A percentile compares a stretch with the other conserved stretches of the same genome.
Conservation (phyloP, 768 basidiomycete species). For the Neoboletus subvelutipes region DNA sequence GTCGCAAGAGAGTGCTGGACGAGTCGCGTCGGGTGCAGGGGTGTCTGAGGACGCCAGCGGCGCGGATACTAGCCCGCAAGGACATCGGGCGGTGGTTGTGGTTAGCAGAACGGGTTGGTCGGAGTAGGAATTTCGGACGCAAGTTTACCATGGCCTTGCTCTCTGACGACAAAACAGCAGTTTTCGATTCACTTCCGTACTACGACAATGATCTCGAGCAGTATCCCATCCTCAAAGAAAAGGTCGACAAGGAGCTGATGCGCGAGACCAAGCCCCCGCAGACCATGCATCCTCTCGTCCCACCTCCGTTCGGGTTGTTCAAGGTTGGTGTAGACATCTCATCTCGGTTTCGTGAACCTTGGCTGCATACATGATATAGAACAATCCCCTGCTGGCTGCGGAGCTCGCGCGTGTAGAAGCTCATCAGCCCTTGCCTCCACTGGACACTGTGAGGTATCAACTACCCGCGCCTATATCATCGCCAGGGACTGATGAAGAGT, state of each 20-base stretch:
- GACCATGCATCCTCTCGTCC: conserved; percentile 67
- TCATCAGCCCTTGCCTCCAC: conserved; percentile 58
- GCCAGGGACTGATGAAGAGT: conserved; percentile 71
- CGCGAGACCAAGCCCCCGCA: conserved; percentile 63
- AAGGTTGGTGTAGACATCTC: conserved; percentile 45
- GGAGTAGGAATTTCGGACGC: conserved; percentile 29
- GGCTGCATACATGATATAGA: conserved; percentile 38
- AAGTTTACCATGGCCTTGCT: conserved; percentile 28
- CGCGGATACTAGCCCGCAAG: conserved; percentile 44
- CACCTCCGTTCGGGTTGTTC: conserved; percentile 65
- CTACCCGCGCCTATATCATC: conserved; percentile 63
- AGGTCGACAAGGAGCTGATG: conserved; percentile 75
- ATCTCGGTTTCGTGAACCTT: background rate
- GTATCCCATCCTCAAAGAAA: conserved; percentile 65
- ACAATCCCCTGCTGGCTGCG: conserved; percentile 64
- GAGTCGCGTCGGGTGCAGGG: conserved; percentile 36
- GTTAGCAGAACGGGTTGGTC: conserved; percentile 11
- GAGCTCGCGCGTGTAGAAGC: conserved; percentile 76
- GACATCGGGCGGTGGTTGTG: conserved; percentile 38
- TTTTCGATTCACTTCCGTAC: conserved; percentile 89
- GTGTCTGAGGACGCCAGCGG: conserved; percentile 43
- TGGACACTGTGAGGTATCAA: conserved; percentile 75
- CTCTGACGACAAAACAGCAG: conserved; percentile 18
- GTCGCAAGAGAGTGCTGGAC: conserved; percentile 29
- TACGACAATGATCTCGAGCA: conserved; percentile 90